These are phyloP conservation scores for Adenanthera pavonina DNA, from an alignment of 306 rosid genomes.

Conservation along the genomic window DNA sequence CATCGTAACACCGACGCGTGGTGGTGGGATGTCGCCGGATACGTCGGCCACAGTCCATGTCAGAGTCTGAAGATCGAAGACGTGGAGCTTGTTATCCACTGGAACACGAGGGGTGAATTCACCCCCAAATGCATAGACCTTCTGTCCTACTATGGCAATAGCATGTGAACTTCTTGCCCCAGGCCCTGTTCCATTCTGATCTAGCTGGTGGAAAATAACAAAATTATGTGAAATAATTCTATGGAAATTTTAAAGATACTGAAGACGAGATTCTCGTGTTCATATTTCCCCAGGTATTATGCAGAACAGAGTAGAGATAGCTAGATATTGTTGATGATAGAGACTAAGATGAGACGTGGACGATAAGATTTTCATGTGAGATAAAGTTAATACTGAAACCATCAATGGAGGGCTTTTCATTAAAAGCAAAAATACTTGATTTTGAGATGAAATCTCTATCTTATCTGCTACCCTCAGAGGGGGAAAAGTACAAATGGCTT, in stretches of 20 bases:
- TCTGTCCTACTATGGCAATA: conserved; percentile 67
- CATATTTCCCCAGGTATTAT: neutral
- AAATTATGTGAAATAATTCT: neutral
- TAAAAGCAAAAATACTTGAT: neutral
- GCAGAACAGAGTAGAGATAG: neutral
- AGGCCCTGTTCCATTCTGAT: conserved; percentile 67
- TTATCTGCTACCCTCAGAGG: neutral
- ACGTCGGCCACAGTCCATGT: conserved; percentile 68
- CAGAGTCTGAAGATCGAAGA: conserved; percentile 60
- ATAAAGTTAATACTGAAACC: neutral
- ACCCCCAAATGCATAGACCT: conserved; percentile 84
- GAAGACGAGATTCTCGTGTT: neutral
- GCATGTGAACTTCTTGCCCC: conserved; percentile 97
- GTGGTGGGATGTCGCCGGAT: conserved; percentile 69
- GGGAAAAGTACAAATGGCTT: neutral
- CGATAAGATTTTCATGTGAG: neutral
- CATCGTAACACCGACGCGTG: conserved; percentile 88
- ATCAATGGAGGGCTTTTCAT: neutral
- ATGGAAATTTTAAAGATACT: neutral
- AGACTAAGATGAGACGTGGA: neutral
- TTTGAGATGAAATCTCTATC: conserved; percentile 26
- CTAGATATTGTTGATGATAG: neutral
- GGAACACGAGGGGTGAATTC: conserved; percentile 92
- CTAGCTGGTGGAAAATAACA: conserved; percentile 52
- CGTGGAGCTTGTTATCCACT: conserved; percentile 72